Percentiles rank a stretch among this genome's conserved stretches.
phyloP scores from a whole-genome alignment of 805 yeast genomes.

The Wickerhamiella siamensis region DNA sequence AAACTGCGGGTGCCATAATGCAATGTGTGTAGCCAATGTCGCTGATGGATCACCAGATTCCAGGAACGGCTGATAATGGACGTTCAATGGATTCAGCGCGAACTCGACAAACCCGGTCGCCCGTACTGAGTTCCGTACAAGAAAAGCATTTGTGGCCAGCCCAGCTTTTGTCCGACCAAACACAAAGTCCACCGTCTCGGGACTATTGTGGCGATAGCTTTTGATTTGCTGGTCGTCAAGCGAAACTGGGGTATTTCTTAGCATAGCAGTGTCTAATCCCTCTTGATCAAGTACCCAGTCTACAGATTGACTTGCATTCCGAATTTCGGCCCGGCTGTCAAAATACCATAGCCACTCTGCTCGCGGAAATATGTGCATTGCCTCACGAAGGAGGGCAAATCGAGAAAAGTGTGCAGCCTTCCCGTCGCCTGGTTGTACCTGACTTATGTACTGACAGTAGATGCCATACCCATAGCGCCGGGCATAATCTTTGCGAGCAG shows the following conservation, averaged over 20 bases:
- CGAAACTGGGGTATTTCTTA: slow-evolving; percentile 51
- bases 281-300: slow-evolving; percentile 43
- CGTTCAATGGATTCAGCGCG: slow-evolving; percentile 52
- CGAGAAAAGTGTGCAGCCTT: slow-evolving; percentile 37
- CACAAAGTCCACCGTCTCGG: slow-evolving; percentile 41
- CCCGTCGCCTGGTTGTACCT: slow-evolving; percentile 33
- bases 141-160: slow-evolving; percentile 48
- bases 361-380: slow-evolving; percentile 78
- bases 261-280: slow-evolving; percentile 42
- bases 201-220: slow-evolving; percentile 48
- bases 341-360: slow-evolving; percentile 74
- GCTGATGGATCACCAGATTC: slow-evolving; percentile 24
- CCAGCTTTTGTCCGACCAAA: slow-evolving; percentile 51
- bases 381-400: slow-evolving; percentile 51
- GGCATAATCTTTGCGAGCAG: slow-evolving; percentile 74
- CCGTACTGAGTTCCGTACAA: slow-evolving; percentile 41
- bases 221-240: slow-evolving; percentile 54
- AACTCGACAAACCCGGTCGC: slow-evolving; percentile 58
- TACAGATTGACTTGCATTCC: slow-evolving; percentile 46
- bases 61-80: slow-evolving; percentile 46
- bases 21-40: slow-evolving; percentile 49
- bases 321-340: slow-evolving; percentile 57
- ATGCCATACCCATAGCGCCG: slow-evolving; percentile 60
- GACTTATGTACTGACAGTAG: slow-evolving; percentile 71
- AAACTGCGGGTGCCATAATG: slow-evolving; percentile 81